A percentile compares a stretch with the other conserved stretches of the same genome.
Conservation (phyloP, 2,329 filamentous ascomycete species). For the Chrysoporthe cubensis region DNA sequence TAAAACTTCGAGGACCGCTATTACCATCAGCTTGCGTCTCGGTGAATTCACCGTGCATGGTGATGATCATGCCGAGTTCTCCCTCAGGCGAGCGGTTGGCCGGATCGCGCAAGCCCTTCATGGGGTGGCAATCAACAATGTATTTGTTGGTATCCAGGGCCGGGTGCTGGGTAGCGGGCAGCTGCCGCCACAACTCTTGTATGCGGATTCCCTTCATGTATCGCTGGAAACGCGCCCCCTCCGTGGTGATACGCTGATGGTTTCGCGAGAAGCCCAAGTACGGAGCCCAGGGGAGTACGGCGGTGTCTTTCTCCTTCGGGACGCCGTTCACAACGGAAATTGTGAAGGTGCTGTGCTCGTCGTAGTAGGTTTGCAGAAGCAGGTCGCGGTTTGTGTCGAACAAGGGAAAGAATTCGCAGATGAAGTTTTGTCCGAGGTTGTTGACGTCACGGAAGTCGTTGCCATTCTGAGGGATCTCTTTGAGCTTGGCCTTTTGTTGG, state of each 20-base stretch:
- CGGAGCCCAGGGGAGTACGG: conserved; percentile 66
- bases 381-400: conserved; percentile 73
- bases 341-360: conserved; percentile 75
- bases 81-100: conserved; percentile 65
- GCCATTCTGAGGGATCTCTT: conserved; percentile 64
- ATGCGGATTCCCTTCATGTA: conserved; percentile 70
- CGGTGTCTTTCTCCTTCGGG: conserved; percentile 48
- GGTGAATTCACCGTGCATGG: conserved; percentile 82
- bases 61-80: conserved; percentile 78
- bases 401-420: conserved; percentile 72
- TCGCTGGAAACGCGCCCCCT: conserved; percentile 65
- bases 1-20: conserved; percentile 75
- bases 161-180: conserved; percentile 77
- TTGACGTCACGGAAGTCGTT: conserved; percentile 76
- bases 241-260: conserved; percentile 65
- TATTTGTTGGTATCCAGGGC: conserved; percentile 74
- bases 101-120: conserved; percentile 73
- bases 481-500: conserved; percentile 53
- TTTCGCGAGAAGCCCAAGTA: conserved; percentile 83
- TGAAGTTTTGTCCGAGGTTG: conserved; percentile 74
- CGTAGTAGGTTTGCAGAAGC: conserved; percentile 72
- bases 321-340: conserved; percentile 68
- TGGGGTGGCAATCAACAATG: conserved; percentile 79
- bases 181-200: conserved; percentile 66
- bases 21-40: conserved; percentile 65